phyloP scores from a whole-genome alignment of 2,329 filamentous ascomycete genomes.

The Colletotrichum brevisporum region DNA sequence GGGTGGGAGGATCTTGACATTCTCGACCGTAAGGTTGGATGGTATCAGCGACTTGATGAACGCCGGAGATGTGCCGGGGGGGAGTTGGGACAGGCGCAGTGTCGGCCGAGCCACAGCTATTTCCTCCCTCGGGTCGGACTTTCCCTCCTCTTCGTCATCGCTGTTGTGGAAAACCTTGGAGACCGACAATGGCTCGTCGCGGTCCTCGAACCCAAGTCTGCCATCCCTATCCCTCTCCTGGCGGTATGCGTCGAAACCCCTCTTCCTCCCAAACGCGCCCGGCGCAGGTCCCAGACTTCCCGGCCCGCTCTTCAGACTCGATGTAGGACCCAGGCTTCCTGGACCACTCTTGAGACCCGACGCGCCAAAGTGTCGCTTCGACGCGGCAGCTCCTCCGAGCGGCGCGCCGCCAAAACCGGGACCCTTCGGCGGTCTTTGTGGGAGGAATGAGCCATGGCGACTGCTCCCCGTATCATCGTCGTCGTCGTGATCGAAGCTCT shows the following conservation, averaged over 20 bases:
- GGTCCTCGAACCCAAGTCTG: constrained; percentile 57
- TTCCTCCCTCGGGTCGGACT: constrained; percentile 65
- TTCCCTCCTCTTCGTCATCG: constrained; percentile 67
- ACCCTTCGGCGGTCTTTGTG: constrained; percentile 26
- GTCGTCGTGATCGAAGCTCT: constrained; percentile 78
- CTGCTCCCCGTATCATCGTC: constrained; percentile 57
- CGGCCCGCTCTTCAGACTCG: constrained; percentile 71
- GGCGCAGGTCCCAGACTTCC: constrained; percentile 72
- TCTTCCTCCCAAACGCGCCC: constrained; percentile 66
- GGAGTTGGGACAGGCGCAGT: constrained; percentile 71
- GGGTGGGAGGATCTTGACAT: constrained; percentile 78
- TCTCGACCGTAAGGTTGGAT: constrained; percentile 75
- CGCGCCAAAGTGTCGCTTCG: constrained; percentile 76
- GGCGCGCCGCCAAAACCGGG: constrained; percentile 48
- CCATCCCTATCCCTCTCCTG: constrained; percentile 51
- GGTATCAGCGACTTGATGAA: constrained; percentile 73
- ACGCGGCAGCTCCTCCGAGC: constrained; percentile 46
- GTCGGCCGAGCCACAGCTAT: constrained; percentile 75
- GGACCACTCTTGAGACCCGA: constrained; percentile 72
- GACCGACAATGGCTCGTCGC: constrained; percentile 67
- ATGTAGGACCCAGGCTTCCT: constrained; percentile 71
- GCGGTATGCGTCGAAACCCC: constrained; percentile 63
- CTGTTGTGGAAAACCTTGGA: constrained; percentile 81
- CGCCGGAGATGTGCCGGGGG: constrained; percentile 71
- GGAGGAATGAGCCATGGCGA: constrained; percentile 31